Conservation (phyloP, 208 protist genomes). For the Trichomonas gallinae region DNA sequence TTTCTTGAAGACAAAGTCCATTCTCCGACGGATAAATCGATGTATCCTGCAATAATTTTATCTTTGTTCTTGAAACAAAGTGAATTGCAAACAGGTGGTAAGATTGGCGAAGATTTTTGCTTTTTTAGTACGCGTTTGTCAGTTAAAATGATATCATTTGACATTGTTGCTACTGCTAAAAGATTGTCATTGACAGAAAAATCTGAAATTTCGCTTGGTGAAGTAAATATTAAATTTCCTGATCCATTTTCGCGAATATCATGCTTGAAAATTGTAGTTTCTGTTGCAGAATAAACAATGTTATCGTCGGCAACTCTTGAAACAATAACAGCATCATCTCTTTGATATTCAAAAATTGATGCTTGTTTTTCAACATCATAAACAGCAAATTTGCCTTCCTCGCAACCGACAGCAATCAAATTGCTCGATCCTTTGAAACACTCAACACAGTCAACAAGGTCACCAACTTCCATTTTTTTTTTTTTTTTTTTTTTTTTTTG, state of each 20-base stretch:
- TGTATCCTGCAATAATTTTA: not conserved
- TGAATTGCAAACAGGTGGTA: not conserved
- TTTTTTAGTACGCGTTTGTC: not conserved
- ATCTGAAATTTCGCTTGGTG: not conserved
- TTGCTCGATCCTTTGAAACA: not conserved
- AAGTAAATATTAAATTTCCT: not conserved
- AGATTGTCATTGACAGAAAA: not conserved
- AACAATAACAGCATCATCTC: not conserved
- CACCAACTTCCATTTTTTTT: slow-evolving; percentile 1
- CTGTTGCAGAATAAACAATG: not conserved
- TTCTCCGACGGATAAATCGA: not conserved
- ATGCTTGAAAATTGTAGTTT: not conserved
- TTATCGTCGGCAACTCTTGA: no score
- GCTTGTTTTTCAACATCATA: not conserved
- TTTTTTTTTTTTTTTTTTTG: no score
- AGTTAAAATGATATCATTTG: not conserved
- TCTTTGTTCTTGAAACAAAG: not conserved
- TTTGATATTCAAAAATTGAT: not conserved
- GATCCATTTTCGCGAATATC: not conserved
- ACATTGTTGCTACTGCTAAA: not conserved
- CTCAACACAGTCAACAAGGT: not conserved
- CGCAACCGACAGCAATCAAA: not conserved
- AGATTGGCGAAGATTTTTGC: not conserved
- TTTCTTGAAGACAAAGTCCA: not conserved
- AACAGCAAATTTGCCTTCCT: not conserved